Evolutionary conservation across 805 yeast genomes (phyloP), one percentile per base, ranked within the genome.

Genomic region (Hanseniaspora vineae): DNA sequence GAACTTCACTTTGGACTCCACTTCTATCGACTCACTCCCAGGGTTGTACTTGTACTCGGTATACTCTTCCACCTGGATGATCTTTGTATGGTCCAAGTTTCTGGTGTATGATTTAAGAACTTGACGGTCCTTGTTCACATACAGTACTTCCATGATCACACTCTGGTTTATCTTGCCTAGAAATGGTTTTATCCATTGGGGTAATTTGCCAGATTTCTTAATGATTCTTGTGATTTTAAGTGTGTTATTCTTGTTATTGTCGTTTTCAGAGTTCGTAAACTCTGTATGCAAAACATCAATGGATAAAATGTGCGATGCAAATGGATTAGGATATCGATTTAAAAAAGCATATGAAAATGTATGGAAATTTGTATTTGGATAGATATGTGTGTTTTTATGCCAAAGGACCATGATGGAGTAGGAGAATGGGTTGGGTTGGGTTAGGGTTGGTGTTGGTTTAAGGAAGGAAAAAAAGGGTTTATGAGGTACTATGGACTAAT

Each of bases 111-210:
- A 76, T 49, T 68, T 57, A 75, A 89, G 69, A 9, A 69, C 68
- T 50, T 70, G 65, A 4, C 62, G 58, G 10, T 59, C 55, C 1
- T 90, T 86, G 61, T 89, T 83, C 18, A 89, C 81, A 11, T 81
- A 65, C 1, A 87, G 76, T 54, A 77, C 76, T 59, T 89, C 97
- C 42, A 89, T 73, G 40, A 89, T 78, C 90, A 92, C 85, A 12
- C 86, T 71, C 47, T 83, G 80, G 32, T 83, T 71, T 23, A 78
- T 77, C 44, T 72, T 69, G 2, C 90, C 89, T 50, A 88, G 62
- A 47, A 87, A 76, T 3, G 90, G 90, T 54, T 73, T 75, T 29
- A 84, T 77, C 78, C 92, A 87, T 35, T 69, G 62, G 5, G 97
- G 97, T 37, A 89, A 68, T 54, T 86, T 72, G 1, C 97, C 97